These are phyloP conservation scores for Sporothrix inflata DNA, from an alignment of 2,329 filamentous ascomycete species.

Conservation along the genomic window DNA sequence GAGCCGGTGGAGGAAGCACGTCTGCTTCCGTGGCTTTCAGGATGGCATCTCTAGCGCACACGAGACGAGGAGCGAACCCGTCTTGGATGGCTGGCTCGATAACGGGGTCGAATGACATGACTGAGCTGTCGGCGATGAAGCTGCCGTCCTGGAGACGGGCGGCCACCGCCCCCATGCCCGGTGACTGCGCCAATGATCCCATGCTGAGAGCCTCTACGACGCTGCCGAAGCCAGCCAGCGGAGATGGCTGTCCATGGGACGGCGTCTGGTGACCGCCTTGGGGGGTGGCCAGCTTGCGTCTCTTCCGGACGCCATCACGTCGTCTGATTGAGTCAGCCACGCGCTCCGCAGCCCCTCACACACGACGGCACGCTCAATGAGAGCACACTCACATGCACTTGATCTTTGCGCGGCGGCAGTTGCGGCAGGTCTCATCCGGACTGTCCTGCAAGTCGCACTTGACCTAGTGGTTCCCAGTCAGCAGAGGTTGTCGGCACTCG, in stretches of 20 bases:
- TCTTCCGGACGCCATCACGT: slow-evolving; percentile 2
- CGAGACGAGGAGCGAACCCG: neutral
- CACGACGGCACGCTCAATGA: neutral
- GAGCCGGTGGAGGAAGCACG: neutral
- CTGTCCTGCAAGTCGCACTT: slow-evolving; percentile 3
- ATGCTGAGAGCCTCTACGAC: neutral
- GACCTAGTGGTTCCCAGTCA: neutral
- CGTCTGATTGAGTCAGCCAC: slow-evolving; percentile 3
- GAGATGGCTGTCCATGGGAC: neutral
- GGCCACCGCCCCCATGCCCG: neutral
- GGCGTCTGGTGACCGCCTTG: neutral
- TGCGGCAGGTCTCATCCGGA: neutral
- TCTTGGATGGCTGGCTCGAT: neutral
- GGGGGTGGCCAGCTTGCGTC: neutral
- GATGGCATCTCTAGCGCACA: slow-evolving; percentile 1
- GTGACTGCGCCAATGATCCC: neutral
- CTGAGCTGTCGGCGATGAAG: slow-evolving; percentile 2
- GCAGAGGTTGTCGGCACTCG: slow-evolving; percentile 1
- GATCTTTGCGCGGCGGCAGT: neutral
- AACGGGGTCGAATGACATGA: neutral
- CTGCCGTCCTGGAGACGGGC: neutral
- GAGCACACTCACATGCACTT: slow-evolving; percentile 3
- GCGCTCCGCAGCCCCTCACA: neutral
- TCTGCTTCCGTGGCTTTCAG: slow-evolving; percentile 3
- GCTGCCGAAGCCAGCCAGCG: neutral